Evolutionary conservation across 805 yeast species (phyloP).

Genomic region (Candida lessepsii): DNA sequence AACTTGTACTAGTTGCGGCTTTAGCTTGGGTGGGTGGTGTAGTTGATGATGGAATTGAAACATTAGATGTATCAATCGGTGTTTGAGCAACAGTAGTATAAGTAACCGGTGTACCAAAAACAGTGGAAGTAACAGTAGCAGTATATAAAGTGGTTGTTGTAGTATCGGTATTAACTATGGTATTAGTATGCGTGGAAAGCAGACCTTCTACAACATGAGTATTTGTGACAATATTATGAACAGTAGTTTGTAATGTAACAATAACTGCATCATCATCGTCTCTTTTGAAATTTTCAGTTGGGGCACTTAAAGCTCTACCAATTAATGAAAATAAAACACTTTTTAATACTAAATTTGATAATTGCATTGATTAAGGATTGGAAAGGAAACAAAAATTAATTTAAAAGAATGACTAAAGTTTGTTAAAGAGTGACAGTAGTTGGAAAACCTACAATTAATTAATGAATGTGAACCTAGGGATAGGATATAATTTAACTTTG

Average conservation of each 20-base stretch:
- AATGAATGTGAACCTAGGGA: slow-evolving; percentile 6
- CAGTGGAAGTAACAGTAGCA: slow-evolving; percentile 43
- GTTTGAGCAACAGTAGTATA: slow-evolving; percentile 36
- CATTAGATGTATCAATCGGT: slow-evolving; percentile 23
- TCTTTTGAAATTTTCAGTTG: slow-evolving; percentile 13
- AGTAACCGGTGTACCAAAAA: slow-evolving; percentile 37
- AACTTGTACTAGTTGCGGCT: slow-evolving; percentile 10
- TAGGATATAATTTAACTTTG: slow-evolving; percentile 2
- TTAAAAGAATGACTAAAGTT: slow-evolving; percentile 20
- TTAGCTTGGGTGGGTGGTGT: slow-evolving; percentile 16
- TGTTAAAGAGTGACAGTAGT: slow-evolving; percentile 16
- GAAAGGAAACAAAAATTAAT: slow-evolving; percentile 5
- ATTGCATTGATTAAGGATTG: slow-evolving; percentile 21
- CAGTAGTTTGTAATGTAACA: slow-evolving; percentile 35
- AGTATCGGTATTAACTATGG: slow-evolving; percentile 29
- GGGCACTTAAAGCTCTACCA: slow-evolving; percentile 22
- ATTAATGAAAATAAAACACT: slow-evolving; percentile 21
- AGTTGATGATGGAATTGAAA: slow-evolving; percentile 13
- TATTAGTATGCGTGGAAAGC: slow-evolving; percentile 28
- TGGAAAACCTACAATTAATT: slow-evolving; percentile 10
- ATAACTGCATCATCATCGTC: slow-evolving; percentile 28
- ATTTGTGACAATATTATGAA: slow-evolving; percentile 34
- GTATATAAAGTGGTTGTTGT: slow-evolving; percentile 41
- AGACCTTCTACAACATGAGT: slow-evolving; percentile 31
- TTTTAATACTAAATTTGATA: slow-evolving; percentile 22